Conservation (phyloP, 148 eudicot species). For the Camellia sinensis region DNA sequence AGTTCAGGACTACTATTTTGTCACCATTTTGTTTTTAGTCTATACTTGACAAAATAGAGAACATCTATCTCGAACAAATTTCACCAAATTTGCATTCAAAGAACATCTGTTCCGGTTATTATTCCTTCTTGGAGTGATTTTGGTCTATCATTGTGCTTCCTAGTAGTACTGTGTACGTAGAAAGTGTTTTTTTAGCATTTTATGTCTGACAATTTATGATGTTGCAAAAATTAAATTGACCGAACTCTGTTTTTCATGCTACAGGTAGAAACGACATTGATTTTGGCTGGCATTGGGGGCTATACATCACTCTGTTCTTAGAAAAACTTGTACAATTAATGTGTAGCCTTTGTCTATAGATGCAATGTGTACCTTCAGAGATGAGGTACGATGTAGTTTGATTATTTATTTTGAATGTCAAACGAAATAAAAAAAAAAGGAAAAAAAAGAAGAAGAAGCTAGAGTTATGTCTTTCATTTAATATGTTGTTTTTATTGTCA, state of each 20-base stretch:
- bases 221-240: slow-evolving; percentile 8
- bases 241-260: slow-evolving; percentile 11
- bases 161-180: neutral
- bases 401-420: neutral
- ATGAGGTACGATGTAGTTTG: slow-evolving; percentile 47
- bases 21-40: neutral
- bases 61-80: neutral
- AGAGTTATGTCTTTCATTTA: neutral
- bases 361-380: slow-evolving; percentile 39
- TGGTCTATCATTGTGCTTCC: neutral
- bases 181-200: neutral
- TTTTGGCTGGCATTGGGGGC: slow-evolving; percentile 14
- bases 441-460: neutral
- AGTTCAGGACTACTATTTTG: neutral
- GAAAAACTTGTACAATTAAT: slow-evolving; percentile 19
- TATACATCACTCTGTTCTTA: neutral
- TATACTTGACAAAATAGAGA: neutral
- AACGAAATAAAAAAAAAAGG: neutral
- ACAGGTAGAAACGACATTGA: slow-evolving; percentile 8
- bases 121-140: neutral
- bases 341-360: slow-evolving; percentile 32
- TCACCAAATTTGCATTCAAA: neutral
- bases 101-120: neutral
- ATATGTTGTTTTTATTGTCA: slow-evolving; percentile 20
- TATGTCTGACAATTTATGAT: neutral